Base-by-base conservation (phyloP, 192 early-diverging fungal species). In the Obelidium mucronatum region DNA sequence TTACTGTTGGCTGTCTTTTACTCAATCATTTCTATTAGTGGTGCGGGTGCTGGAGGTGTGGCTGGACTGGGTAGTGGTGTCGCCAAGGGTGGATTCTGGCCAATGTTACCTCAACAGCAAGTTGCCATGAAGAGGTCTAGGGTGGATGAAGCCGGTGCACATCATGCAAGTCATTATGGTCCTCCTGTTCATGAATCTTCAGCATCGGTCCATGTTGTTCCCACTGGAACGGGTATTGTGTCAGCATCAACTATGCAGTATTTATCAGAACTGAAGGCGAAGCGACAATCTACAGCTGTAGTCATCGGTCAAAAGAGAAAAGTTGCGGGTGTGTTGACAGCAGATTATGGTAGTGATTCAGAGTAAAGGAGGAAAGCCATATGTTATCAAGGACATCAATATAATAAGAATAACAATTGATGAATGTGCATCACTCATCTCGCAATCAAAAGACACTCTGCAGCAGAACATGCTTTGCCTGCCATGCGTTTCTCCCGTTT, bases 211-310 rank as follows among this genome's bases (percentile, higher is more conserved):
- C 2, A 17, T 4, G 13, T 44, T 6, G 73, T 28, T 0, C 51
- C 35, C 24, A 30, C 15, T n/a, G 59, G 15, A 8, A 68, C 33
- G 39, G 42, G 65, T 4, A 70, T 69, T n/a, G 67, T 77, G 52
- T 70, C 67, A 1, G 58, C 17, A 36, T 70, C 67, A 8, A 77
- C 76, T 13, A 77, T 77, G 39, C 76, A 70, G 36, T 77, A 69
- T 33, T 39, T 77, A 17, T 51, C 54, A 35, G 67, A 68, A 33
- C 37, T 77, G 66, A 59, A 42, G 8, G 37, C 22, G 28, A 75
- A 67, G 54, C 69, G 40, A 39, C 40, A 8, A 31, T 3, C 13
- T 11, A 36, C 40, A 28, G 54, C 54, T 31, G 56, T 24, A 24
- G 56, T 11, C 0, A 36, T 19, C 5, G 64, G 40, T 5, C 51